Base-by-base conservation (phyloP, 1,139 yeast genomes). In the Taphrina sp. region DNA sequence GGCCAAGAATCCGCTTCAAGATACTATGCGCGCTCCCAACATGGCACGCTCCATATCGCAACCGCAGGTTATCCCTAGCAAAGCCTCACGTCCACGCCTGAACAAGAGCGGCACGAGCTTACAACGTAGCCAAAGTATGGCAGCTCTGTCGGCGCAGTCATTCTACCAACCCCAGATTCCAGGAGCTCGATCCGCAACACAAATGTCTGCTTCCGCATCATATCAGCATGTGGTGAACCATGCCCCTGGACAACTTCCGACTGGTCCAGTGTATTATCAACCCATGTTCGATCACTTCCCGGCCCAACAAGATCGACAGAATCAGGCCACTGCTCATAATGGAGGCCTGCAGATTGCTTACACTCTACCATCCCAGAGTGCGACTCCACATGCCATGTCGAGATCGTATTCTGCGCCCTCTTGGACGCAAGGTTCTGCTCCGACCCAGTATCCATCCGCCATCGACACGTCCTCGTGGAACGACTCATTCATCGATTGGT, bases 391-490 rank as follows among this genome's bases (percentile, higher is more conserved):
- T 22, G 47, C 54, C 20, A 49, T 49, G 54, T 28, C 45, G 3
- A 41, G 54, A 12, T 49, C 54, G n/a, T 49, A 22, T 10, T 38
- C 46, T 2, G 54, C 54, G 12, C 54, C 54, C 2, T 19, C 54
- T 2, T 49, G 54, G 54, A 41, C 26, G 3, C 38, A 34, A 7
- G 37, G 46, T 12, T 20, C 54, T 14, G 53, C 37, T 3, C 44
- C 44, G 10, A 37, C 33, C 10, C 37, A 22, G 24, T 29, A 28
- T 31, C 39, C 46, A 24, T 28, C 36, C 2, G 16, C 37, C n/a
- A 10, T 43, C 10, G 47, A 43, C 19, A 43, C 29, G 7, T 19
- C 28, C 4, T 17, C 35, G 17, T 49, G 54, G 54, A 35, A 38
- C n/a, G 54, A 42, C 34, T 22, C 33, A 2, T 38, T 38, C 23